Conservation (phyloP, 192 early-diverging fungal species). For the Coemansia sp. region DNA sequence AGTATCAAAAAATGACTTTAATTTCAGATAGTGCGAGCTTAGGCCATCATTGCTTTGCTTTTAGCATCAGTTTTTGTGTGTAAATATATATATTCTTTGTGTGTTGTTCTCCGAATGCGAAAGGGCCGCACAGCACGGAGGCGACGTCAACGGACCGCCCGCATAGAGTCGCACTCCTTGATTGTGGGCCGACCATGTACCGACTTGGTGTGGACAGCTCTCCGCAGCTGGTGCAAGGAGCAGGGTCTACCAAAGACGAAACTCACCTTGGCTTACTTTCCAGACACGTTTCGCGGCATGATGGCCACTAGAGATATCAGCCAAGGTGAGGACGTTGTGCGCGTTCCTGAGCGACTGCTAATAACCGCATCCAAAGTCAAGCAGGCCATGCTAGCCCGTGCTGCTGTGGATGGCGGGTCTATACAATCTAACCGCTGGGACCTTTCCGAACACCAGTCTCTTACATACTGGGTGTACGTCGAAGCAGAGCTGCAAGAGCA, state of each 20-base stretch:
- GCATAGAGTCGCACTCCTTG: not conserved
- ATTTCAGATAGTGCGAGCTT: not conserved
- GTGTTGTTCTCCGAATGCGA: conserved; percentile 16
- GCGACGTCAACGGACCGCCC: conserved; percentile 12
- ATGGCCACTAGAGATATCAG: conserved; percentile 47
- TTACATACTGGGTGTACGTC: conserved; percentile 34
- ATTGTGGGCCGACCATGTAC: conserved; percentile 14
- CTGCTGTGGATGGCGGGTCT: not conserved
- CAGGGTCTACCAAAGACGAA: conserved; percentile 35
- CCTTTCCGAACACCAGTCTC: conserved; percentile 45
- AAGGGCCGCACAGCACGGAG: conserved; percentile 30
- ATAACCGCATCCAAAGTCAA: conserved; percentile 44
- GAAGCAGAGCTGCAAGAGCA: not conserved
- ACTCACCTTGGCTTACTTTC: conserved; percentile 41
- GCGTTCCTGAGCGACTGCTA: conserved; percentile 43
- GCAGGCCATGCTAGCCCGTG: not conserved
- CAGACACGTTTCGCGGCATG: conserved; percentile 52
- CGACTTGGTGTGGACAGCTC: conserved; percentile 25
- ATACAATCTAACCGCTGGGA: not conserved
- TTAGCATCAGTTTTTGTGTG: not conserved
- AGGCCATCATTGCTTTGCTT: not conserved
- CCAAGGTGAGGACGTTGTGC: conserved; percentile 32
- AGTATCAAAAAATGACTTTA: not conserved
- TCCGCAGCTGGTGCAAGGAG: conserved; percentile 42
- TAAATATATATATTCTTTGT: not conserved